Conservation (phyloP, 805 yeast species). For the Starmerella tilneyi region DNA sequence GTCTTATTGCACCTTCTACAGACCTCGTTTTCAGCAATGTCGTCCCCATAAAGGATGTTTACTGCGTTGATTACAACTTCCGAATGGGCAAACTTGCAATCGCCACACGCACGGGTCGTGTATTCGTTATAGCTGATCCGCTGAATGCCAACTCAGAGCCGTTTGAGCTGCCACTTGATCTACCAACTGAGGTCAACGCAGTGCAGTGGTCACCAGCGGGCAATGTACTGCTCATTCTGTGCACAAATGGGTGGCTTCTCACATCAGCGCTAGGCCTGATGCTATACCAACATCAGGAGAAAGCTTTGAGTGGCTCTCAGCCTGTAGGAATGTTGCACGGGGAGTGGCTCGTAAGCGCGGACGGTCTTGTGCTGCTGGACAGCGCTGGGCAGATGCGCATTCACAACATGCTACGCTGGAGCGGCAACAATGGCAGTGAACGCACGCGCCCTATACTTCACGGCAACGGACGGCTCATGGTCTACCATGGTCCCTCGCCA, state of each 20-base stretch:
- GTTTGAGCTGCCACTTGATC: conserved; percentile 12
- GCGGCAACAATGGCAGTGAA: conserved; percentile 24
- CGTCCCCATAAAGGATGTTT: conserved; percentile 10
- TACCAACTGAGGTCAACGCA: conserved; percentile 14
- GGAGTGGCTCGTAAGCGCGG: conserved; percentile 33
- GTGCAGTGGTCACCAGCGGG: conserved; percentile 35
- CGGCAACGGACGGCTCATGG: conserved; percentile 34
- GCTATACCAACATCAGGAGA: conserved; percentile 13
- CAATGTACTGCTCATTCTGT: conserved; percentile 29
- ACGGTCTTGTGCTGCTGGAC: conserved; percentile 31
- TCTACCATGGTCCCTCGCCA: conserved; percentile 37
- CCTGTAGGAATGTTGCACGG: conserved; percentile 25
- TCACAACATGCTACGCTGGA: conserved; percentile 29
- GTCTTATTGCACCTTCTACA: background rate
- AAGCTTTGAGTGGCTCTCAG: background rate
- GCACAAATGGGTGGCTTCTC: conserved; percentile 40
- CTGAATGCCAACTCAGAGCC: background rate
- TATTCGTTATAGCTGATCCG: conserved; percentile 5
- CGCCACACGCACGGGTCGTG: conserved; percentile 21
- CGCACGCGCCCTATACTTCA: conserved; percentile 38
- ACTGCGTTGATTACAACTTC: conserved; percentile 34
- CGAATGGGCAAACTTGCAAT: conserved; percentile 36
- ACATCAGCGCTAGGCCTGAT: conserved; percentile 41
- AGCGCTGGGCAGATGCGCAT: conserved; percentile 18
- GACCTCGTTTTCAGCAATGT: background rate